Percentiles rank a stretch among this genome's conserved stretches.
These are phyloP conservation scores for Mycocentrospora acerina DNA, from an alignment of 2,329 filamentous ascomycete species.

Conservation along the genomic window DNA sequence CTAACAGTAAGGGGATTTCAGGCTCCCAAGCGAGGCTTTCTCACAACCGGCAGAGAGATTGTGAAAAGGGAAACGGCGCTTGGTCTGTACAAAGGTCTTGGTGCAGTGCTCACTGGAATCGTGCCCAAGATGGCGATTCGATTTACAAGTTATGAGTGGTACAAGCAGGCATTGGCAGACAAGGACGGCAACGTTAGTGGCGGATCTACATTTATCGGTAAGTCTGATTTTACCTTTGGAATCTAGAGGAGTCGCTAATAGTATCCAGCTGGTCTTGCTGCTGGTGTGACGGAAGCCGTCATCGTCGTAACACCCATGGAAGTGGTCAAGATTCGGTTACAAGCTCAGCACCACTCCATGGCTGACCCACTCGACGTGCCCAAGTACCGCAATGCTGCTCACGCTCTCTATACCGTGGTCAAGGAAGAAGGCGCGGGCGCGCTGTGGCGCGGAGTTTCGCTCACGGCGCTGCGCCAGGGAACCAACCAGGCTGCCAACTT, in stretches of 20 bases:
- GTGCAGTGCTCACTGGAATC: conserved; percentile 92
- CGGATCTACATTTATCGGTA: conserved; percentile 70
- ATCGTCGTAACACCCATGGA: conserved; percentile 98
- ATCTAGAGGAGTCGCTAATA: conserved; percentile 13
- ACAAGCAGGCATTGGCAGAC: conserved; percentile 81
- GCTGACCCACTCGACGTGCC: conserved; percentile 93
- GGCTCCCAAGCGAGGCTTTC: conserved; percentile 80
- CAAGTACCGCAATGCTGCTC: conserved; percentile 94
- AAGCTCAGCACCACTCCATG: conserved; percentile 97
- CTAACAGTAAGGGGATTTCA: conserved; percentile 27
- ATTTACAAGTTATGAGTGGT: conserved; percentile 95
- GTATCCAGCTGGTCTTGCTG: conserved; percentile 73
- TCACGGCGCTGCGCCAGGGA: conserved; percentile 92
- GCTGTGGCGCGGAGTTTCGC: conserved; percentile 87
- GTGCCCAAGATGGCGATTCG: conserved; percentile 99
- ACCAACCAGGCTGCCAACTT: conserved; percentile 97
- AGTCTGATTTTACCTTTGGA: neutral
- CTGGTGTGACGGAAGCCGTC: conserved; percentile 94
- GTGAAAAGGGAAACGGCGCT: conserved; percentile 86
- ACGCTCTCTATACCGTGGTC: conserved; percentile 81
- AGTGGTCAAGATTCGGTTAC: conserved; percentile 96
- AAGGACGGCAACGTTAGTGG: conserved; percentile 67
- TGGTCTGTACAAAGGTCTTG: conserved; percentile 96
- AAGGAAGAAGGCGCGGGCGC: conserved; percentile 86
- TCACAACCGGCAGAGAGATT: conserved; percentile 83